Percentiles rank a stretch among this genome's conserved stretches.
phyloP scores from a whole-genome alignment of 495 filamentous ascomycete species.

The Annulohypoxylon nitens region DNA sequence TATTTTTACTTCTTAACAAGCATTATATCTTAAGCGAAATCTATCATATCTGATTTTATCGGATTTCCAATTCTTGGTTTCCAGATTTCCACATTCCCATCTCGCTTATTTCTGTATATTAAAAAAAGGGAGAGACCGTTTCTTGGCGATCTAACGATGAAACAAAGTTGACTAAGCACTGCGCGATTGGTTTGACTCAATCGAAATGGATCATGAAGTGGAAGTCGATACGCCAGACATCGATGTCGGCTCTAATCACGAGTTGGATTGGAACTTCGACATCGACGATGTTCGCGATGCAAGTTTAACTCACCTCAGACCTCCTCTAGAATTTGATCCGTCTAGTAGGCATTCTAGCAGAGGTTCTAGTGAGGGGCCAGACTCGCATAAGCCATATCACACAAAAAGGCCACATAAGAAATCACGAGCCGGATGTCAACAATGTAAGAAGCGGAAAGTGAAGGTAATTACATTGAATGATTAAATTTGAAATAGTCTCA shows the following conservation, averaged over 20 bases:
- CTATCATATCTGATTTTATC: background rate
- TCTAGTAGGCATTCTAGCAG: slow-evolving; percentile 21
- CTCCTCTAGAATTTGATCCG: slow-evolving; percentile 3
- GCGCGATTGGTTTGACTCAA: slow-evolving; percentile 16
- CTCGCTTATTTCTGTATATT: slow-evolving; percentile 8
- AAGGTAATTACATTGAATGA: slow-evolving; percentile 40
- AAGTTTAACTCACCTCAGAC: background rate
- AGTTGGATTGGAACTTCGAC: slow-evolving; percentile 19
- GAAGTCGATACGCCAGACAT: slow-evolving; percentile 25
- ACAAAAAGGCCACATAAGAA: slow-evolving; percentile 67
- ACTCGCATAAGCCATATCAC: slow-evolving; percentile 53
- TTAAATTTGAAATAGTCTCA: slow-evolving; percentile 4
- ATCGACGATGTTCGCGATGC: slow-evolving; percentile 9
- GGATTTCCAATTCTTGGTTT: background rate
- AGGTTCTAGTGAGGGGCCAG: slow-evolving; percentile 23
- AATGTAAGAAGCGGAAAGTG: slow-evolving; percentile 65
- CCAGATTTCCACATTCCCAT: background rate
- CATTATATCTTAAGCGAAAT: slow-evolving; percentile 6
- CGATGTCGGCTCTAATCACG: slow-evolving; percentile 11
- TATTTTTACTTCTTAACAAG: slow-evolving; percentile 12
- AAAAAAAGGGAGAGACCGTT: background rate
- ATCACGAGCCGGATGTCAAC: slow-evolving; percentile 61
- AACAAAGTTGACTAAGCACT: slow-evolving; percentile 12
- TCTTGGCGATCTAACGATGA: slow-evolving; percentile 17
- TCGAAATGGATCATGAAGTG: slow-evolving; percentile 31